phyloP scores from a whole-genome alignment of 352 stramenopile species.

The Phytopythium vexans region DNA sequence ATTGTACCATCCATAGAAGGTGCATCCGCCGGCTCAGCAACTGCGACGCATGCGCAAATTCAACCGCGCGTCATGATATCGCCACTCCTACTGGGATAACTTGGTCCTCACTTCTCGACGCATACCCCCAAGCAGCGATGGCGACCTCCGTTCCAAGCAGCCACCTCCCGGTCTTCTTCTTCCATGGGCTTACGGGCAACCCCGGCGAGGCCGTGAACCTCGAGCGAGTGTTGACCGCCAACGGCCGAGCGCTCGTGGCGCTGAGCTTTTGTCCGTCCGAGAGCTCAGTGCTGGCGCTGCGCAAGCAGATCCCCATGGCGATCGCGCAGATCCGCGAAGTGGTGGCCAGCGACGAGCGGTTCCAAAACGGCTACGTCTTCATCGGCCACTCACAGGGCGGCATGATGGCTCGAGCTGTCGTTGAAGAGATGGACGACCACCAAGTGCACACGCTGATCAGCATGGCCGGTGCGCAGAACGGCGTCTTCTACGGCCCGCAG shows the following conservation, averaged over 20 bases:
- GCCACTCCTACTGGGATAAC: too few relatives aligned
- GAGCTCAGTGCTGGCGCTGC: constrained; percentile 29
- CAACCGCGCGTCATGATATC: too few relatives aligned
- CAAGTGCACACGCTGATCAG: constrained; percentile 39
- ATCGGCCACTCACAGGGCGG: constrained; percentile 48
- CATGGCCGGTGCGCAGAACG: constrained; percentile 42
- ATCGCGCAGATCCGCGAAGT: constrained; percentile 38
- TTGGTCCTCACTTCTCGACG: too few relatives aligned
- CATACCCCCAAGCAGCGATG: neutral
- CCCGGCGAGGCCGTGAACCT: constrained; percentile 22
- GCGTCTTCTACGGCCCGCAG: constrained; percentile 51
- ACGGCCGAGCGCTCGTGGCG: constrained; percentile 27
- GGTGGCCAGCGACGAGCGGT: constrained; percentile 22
- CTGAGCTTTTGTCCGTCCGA: constrained; percentile 38
- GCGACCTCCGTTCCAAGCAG: neutral
- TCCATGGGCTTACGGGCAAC: constrained; percentile 39
- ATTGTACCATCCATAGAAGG: too few relatives aligned
- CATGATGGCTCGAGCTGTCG: constrained; percentile 29
- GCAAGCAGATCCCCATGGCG: constrained; percentile 33
- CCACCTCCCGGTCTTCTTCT: constrained; percentile 41
- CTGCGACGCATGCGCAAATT: too few relatives aligned
- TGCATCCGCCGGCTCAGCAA: too few relatives aligned
- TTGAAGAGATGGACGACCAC: constrained; percentile 60
- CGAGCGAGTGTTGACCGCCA: constrained; percentile 24
- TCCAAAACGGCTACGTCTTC: constrained; percentile 41